Conservation (phyloP, 805 yeast genomes). For the Kregervanrija pseudodelftensis region DNA sequence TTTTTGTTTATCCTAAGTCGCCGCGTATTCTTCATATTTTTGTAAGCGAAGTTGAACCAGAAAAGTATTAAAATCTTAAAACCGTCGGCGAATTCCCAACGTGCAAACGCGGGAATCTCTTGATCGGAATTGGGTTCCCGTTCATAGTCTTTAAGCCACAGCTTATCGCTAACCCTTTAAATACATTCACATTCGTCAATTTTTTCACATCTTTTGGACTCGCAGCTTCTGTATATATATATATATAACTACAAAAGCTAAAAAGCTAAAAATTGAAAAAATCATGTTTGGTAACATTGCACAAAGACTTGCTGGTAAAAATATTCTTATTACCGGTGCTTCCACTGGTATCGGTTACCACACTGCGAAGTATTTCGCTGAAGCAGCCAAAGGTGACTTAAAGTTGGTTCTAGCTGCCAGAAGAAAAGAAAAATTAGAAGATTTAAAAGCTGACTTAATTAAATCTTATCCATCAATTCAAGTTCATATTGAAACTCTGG, state of each 20-base stretch:
- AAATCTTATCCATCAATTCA: conserved; percentile 28
- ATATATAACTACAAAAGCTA: background rate
- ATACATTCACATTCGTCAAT: too few species aligned
- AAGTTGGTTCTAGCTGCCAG: conserved; percentile 47
- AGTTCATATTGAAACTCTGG: conserved; percentile 30
- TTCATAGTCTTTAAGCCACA: too few species aligned
- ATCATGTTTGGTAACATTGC: conserved; percentile 49
- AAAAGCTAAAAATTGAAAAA: background rate
- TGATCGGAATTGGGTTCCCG: too few species aligned
- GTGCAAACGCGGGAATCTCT: too few species aligned
- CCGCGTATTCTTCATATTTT: too few species aligned
- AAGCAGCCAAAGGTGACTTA: conserved; percentile 43
- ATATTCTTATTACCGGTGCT: conserved; percentile 89
- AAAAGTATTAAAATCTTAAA: too few species aligned
- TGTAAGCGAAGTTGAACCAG: too few species aligned
- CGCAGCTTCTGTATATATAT: too few species aligned
- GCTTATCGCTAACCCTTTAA: too few species aligned
- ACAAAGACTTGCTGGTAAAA: conserved; percentile 71
- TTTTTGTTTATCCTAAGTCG: too few species aligned
- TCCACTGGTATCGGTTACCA: conserved; percentile 94
- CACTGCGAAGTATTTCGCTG: conserved; percentile 82
- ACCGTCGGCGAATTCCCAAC: too few species aligned
- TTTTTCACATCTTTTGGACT: too few species aligned
- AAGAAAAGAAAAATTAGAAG: conserved; percentile 39
- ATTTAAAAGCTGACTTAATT: conserved; percentile 31